These are phyloP conservation scores for Hymenoscyphus linearis DNA, from an alignment of 2,329 filamentous ascomycete species.

Conservation along the genomic window DNA sequence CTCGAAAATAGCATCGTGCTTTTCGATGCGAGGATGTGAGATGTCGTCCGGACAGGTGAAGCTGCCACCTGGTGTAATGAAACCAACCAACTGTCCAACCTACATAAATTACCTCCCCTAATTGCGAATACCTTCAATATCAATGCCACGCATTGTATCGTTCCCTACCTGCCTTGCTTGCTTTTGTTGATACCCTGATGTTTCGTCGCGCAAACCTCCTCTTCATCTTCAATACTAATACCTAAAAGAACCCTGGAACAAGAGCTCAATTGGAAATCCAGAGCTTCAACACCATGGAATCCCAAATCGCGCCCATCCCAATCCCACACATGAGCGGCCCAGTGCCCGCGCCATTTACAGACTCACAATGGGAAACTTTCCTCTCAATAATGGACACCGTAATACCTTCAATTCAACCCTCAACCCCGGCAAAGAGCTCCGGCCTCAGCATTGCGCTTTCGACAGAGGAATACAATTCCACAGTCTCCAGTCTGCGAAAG, in stretches of 20 bases:
- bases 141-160: not conserved
- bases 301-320: constrained; percentile 18
- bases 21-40: no score
- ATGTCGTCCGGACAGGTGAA: not conserved
- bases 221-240: no score
- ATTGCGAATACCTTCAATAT: not conserved
- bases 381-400: constrained; percentile 52
- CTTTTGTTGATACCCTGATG: not conserved
- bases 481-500: constrained; percentile 37
- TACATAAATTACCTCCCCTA: not conserved
- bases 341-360: constrained; percentile 37
- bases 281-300: constrained; percentile 2
- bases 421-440: constrained; percentile 15
- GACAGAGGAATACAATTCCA: constrained; percentile 44
- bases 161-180: not conserved
- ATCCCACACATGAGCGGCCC: constrained; percentile 1
- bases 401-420: constrained; percentile 52
- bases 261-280: not conserved
- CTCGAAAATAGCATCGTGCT: not conserved
- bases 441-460: constrained; percentile 41
- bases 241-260: not conserved
- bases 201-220: not conserved
- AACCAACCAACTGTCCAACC: not conserved
- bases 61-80: no score
- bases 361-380: constrained; percentile 49